Evolutionary conservation across 1,139 yeast species (phyloP), one percentile per base, ranked within the genome.

Genomic region (Debaryomycetaceae sp.): DNA sequence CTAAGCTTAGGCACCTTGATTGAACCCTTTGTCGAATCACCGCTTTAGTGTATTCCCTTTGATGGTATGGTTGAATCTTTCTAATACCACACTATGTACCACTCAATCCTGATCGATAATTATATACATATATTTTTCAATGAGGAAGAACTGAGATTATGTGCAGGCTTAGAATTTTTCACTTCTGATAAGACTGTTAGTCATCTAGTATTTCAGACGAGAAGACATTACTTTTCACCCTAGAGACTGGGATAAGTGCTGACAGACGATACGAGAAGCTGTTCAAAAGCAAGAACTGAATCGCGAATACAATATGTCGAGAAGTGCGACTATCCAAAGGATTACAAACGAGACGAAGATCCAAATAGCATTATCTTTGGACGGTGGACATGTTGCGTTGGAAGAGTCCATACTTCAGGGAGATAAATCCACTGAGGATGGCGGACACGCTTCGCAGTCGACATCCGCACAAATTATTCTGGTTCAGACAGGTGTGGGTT

Each of bases 341-440:
- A 73, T 78, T 50, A 93, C 99, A 38, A 93, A 93, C 71, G 99
- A 93, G 65, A 93, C 99, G 9, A 87, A 84, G 60, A 89, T 93
- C 57, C 95, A 89, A 65, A 83, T 93, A 29, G 91, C 95, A 6
- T 63, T 93, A 40, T 81, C 87, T 35, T 70, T 93, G 41, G 95
- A 87, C 59, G 99, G 98, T 40, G 99, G 98, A 3, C 68, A 65
- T 8, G 70, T 90, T 13, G 69, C 74, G 8, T 63, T 90, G 38
- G 80, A 78, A 45, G 66, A 78, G 49, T 81, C 88, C 24, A 74
- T 85, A 45, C 62, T 81, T 45, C 31, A 36, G 24, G 58, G 59
- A 47, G 60, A 54, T 48, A 60, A 61, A 50, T 49, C 57, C 13
- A 57, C 62, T 40, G 68, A 66, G 8, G 66, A 60, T 6, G 72